Evolutionary conservation across 805 yeast species (phyloP).

Genomic region (Kazachstania psychrophila): DNA sequence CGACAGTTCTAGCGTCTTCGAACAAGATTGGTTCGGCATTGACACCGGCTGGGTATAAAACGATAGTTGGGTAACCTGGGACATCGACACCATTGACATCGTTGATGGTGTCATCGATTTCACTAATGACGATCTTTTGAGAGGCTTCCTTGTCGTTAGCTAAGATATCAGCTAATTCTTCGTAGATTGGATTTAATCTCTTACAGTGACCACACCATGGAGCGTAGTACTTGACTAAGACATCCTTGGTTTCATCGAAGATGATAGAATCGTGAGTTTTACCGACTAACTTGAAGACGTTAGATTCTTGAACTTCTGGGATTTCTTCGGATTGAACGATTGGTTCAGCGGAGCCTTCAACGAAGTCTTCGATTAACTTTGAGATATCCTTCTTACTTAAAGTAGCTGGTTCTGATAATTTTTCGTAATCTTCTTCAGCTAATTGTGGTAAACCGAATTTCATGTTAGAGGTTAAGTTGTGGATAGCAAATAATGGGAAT

Average conservation of each 20-base stretch:
- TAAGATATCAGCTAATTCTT: conserved; percentile 70
- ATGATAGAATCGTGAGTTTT: conserved; percentile 68
- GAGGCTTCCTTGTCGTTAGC: conserved; percentile 39
- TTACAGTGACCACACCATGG: conserved; percentile 99
- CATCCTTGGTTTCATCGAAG: conserved; percentile 50
- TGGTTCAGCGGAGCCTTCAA: conserved; percentile 58
- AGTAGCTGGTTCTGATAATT: conserved; percentile 21
- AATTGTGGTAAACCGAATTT: conserved; percentile 72
- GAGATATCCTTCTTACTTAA: conserved; percentile 47
- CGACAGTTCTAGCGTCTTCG: conserved; percentile 67
- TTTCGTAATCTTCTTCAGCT: conserved; percentile 22
- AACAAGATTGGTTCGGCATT: conserved; percentile 56
- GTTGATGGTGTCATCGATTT: conserved; percentile 82
- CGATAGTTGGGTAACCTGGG: conserved; percentile 87
- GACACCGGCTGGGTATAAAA: conserved; percentile 83
- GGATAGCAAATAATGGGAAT: conserved; percentile 87
- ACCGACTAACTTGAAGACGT: conserved; percentile 72
- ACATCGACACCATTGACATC: conserved; percentile 70
- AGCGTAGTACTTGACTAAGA: conserved; percentile 85
- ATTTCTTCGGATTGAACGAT: conserved; percentile 75
- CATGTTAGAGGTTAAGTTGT: conserved; percentile 54
- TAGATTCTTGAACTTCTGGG: conserved; percentile 73
- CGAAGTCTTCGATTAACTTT: conserved; percentile 52
- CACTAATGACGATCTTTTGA: conserved; percentile 62
- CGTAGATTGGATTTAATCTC: conserved; percentile 81